These are phyloP conservation scores for Collariella sp. DNA, from an alignment of 495 filamentous ascomycete species.

Conservation along the genomic window DNA sequence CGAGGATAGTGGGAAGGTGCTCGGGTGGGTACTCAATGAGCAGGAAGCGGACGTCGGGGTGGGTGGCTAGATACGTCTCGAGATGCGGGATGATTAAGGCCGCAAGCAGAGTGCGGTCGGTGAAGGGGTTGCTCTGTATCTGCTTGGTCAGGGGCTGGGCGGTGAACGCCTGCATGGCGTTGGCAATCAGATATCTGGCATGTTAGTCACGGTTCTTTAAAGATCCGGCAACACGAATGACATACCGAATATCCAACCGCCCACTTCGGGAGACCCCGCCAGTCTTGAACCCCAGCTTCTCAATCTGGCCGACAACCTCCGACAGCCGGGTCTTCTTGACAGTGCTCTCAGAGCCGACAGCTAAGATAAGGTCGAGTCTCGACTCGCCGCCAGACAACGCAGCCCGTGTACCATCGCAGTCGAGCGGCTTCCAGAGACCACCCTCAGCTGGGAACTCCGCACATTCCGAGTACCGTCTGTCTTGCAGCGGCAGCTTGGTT, in stretches of 20 bases:
- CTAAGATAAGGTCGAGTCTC: slow-evolving; percentile 38
- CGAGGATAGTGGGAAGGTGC: slow-evolving; percentile 36
- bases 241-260: slow-evolving; percentile 37
- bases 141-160: slow-evolving; percentile 36
- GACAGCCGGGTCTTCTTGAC: slow-evolving; percentile 31
- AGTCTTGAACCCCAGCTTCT: slow-evolving; percentile 33
- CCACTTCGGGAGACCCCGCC: slow-evolving; percentile 32
- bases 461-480: not conserved
- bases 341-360: slow-evolving; percentile 34
- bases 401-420: slow-evolving; percentile 11
- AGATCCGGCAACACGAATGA: too few relatives aligned
- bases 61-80: slow-evolving; percentile 33
- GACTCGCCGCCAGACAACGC: slow-evolving; percentile 12
- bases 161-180: slow-evolving; percentile 41
- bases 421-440: slow-evolving; percentile 33
- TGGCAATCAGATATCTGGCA: slow-evolving; percentile 39
- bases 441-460: not conserved
- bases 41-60: slow-evolving; percentile 35
- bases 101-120: slow-evolving; percentile 35
- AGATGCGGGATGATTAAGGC: slow-evolving; percentile 40
- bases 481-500: slow-evolving; percentile 24
- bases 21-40: slow-evolving; percentile 41
- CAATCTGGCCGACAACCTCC: slow-evolving; percentile 29
- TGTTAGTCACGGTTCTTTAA: not conserved
- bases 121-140: slow-evolving; percentile 39